Evolutionary conservation across 352 stramenopile species (phyloP), one percentile per base, ranked within the genome.

Genomic region (Phytopythium vexans): DNA sequence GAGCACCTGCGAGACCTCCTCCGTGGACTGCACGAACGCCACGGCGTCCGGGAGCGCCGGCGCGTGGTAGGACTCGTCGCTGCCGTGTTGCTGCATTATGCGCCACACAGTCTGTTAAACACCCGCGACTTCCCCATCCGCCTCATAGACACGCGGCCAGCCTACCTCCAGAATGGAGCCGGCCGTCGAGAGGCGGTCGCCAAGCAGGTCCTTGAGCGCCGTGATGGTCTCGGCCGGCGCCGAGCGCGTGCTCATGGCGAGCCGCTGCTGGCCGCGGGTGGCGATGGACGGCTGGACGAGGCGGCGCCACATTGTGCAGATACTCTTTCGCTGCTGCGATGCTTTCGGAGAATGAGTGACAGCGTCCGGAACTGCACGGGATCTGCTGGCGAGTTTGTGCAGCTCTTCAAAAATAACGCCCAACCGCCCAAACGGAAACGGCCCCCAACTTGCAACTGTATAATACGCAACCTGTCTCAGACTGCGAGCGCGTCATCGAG

Each of bases 21-120:
- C 71, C 2, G 86, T 94, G 32, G 58, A 88, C 27, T 85, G 49
- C 41, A 94, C 88, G 55, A 87, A 89, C 21, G 92, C 74, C 8
- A 98, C 85, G 9, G 77, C 88, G 54, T 94, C 82, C 4, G 94
- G 91, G 32, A 85, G 73, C 27, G 72, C 54, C 4, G 80, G 71
- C 14, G 75, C 67, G 77, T 98, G 94, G 67, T 96, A 93, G 11
- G 84, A 96, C 75, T 98, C 90, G 35, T 96, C 90, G 33, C 69
- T 74, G 3, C 88, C 92, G 60, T 98, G 92, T 61, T 92, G 78
- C 68, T 80, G 15, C 37, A 56, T 32, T 14, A 11, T 35, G 12
- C 5, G 39, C 32, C 44, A n/a, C 10, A 33, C 14, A 38, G 14
- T 52, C 3, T 9, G 44, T 50, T 50, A 40, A 50, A 50, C 44